Evolutionary conservation across 139 green algal genomes (phyloP).

Genomic region (Coccomyxa sp.): DNA sequence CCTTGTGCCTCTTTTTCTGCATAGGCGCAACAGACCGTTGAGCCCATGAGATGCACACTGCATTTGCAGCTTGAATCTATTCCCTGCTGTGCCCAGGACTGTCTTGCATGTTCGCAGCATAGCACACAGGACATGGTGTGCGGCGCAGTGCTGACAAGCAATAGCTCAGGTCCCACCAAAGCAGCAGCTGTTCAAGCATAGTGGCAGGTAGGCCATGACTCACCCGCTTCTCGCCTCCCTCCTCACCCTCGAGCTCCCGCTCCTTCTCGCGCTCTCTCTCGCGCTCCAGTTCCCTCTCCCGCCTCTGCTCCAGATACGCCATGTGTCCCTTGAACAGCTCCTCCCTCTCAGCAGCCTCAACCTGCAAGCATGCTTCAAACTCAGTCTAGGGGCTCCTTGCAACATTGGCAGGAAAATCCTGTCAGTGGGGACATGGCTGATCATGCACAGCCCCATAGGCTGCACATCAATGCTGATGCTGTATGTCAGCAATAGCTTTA

Average conservation of each 20-base stretch:
- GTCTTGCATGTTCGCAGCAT: background rate
- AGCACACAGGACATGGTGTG: background rate
- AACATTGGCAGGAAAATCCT: background rate
- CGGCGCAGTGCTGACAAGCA: background rate
- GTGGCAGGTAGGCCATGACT: too few relatives aligned
- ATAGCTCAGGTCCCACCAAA: too few relatives aligned
- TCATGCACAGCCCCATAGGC: too few relatives aligned
- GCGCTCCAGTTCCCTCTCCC: constrained; percentile 9
- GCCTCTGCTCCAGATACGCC: constrained; percentile 31
- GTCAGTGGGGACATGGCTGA: too few relatives aligned
- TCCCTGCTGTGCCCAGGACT: background rate
- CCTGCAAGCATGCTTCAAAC: background rate
- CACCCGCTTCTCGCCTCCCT: constrained; percentile 8
- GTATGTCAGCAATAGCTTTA: background rate
- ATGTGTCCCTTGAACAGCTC: constrained; percentile 50
- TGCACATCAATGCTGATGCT: too few relatives aligned
- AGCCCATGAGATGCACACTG: background rate
- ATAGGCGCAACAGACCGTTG: background rate
- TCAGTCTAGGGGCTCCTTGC: background rate
- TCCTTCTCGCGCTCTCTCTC: constrained; percentile 3
- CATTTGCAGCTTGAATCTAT: background rate
- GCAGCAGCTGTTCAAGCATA: too few relatives aligned
- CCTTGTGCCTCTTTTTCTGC: constrained; percentile 29
- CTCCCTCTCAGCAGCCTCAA: constrained; percentile 12
- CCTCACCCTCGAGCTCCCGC: constrained; percentile 3